Evolutionary conservation across 768 basidiomycete species (phyloP), one percentile per base, ranked within the genome.

Genomic region (Boletus pseudopeckii): DNA sequence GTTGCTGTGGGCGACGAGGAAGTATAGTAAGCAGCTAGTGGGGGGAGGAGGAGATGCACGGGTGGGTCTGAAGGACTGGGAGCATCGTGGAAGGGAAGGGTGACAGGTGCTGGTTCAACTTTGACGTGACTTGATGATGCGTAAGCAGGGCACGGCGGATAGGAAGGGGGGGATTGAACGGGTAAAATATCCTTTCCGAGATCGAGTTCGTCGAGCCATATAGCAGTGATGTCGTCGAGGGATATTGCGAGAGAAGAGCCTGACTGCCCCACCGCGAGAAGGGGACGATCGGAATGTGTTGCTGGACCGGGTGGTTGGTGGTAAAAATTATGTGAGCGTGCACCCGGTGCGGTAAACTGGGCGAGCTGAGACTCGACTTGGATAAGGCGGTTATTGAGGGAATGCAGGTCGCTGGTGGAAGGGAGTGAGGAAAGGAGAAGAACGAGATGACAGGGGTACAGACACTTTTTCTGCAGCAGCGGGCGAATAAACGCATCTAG

Each of bases 391-490:
- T 92, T 92, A 64, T 92, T 87, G 38, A 92, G 77, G 1, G 88
- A 88, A 63, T 92, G 90, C 2, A 92, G 75, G 68, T 92, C 90
- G 41, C 86, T 88, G 62, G 4, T 44, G 24, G 34, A 45, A 28
- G 28, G 1, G 14, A 24, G 30, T 45, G 55, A 51, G 43, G 7
- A 14, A 44, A 18, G 32, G 42, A 22, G 30, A 3, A 5, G 32
- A 10, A 11, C 8, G 11, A 34, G 17, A 36, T 20, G 7, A 59
- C 37, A 59, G 56, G 58, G 46, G 37, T 20, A 75, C 84, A 48
- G 53, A 88, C 84, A 92, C 84, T 80, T 92, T 92, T 73, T 92
- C 90, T 17, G 88, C 84, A 0, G 90, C 90, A 15, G 87, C 89
- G 22, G 87, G 82, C 0, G 89, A 88, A 67, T 91, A 91, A 6